These are phyloP conservation scores for Filobasidium wieringae DNA, from an alignment of 768 basidiomycete species.

Conservation along the genomic window DNA sequence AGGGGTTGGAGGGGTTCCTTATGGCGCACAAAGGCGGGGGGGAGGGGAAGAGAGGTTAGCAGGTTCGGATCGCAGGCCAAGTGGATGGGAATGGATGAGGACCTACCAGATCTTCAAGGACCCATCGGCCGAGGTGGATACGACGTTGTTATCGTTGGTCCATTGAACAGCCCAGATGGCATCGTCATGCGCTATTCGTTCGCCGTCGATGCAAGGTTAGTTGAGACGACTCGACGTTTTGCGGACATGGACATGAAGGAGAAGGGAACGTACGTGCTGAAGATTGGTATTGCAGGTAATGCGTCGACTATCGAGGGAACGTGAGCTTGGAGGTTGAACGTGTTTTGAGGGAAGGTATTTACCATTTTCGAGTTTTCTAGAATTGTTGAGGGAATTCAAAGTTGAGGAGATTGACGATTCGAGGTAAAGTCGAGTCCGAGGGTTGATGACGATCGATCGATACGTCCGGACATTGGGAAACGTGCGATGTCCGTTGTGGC, in stretches of 20 bases:
- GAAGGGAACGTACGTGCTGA: slow-evolving; percentile 4
- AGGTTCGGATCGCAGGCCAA: slow-evolving; percentile 7
- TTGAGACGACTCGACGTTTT: background rate
- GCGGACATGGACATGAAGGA: background rate
- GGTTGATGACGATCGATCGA: too few relatives aligned
- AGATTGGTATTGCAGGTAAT: slow-evolving; percentile 13
- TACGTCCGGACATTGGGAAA: too few relatives aligned
- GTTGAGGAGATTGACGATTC: too few relatives aligned
- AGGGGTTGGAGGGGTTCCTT: slow-evolving; percentile 47
- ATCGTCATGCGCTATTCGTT: slow-evolving; percentile 27
- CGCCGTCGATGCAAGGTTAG: background rate
- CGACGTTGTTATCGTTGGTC: slow-evolving; percentile 27
- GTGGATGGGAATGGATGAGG: background rate
- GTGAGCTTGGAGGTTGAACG: too few relatives aligned
- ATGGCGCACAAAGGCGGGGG: background rate
- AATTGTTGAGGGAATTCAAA: too few relatives aligned
- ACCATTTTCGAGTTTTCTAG: too few relatives aligned
- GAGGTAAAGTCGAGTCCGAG: too few relatives aligned
- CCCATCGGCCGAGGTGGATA: slow-evolving; percentile 35
- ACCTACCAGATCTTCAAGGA: slow-evolving; percentile 27
- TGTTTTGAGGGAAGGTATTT: too few relatives aligned
- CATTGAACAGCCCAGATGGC: slow-evolving; percentile 35
- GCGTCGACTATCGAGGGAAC: too few relatives aligned
- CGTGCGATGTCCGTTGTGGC: too few relatives aligned
- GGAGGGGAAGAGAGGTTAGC: slow-evolving; percentile 1